A percentile compares a stretch with the other conserved stretches of the same genome.
phyloP scores from a whole-genome alignment of 768 basidiomycete genomes.

The Rhodosporidiobolus odoratus region DNA sequence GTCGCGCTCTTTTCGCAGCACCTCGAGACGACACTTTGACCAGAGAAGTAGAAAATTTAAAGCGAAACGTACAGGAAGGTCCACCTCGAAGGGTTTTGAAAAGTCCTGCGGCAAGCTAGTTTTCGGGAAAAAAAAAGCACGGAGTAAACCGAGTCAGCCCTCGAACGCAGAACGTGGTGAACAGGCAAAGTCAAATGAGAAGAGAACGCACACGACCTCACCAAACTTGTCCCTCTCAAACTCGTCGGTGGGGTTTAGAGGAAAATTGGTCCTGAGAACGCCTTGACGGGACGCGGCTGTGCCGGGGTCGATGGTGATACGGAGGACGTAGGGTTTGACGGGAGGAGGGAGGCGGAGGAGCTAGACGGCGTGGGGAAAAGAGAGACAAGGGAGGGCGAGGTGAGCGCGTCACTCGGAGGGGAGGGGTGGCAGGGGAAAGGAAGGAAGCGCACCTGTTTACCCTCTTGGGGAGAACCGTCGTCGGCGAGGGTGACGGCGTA shows the following conservation, averaged over 20 bases:
- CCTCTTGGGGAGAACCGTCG: slow-evolving; percentile 84
- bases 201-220: slow-evolving; percentile 62
- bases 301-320: slow-evolving; percentile 85
- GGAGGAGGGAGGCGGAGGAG: slow-evolving; percentile 95
- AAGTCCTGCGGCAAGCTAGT: slow-evolving; percentile 74
- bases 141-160: too few species aligned
- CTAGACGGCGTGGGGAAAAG: slow-evolving; percentile 49
- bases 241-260: slow-evolving; percentile 79
- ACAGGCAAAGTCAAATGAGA: neutral
- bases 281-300: slow-evolving; percentile 85
- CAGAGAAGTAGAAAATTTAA: neutral
- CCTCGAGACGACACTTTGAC: too few species aligned
- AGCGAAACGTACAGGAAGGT: slow-evolving; percentile 57
- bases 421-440: neutral
- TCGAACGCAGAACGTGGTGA: too few species aligned
- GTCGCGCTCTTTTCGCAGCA: too few species aligned
- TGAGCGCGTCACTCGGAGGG: neutral
- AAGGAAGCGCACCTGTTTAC: slow-evolving; percentile 62
- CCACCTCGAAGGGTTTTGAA: slow-evolving; percentile 84
- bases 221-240: slow-evolving; percentile 72
- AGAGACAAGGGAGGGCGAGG: neutral
- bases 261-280: slow-evolving; percentile 92
- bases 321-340: slow-evolving; percentile 67
- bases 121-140: too few species aligned
- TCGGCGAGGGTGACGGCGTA: slow-evolving; percentile 80